Percentiles rank a stretch among this genome's conserved stretches.
phyloP scores from a whole-genome alignment of 2,329 filamentous ascomycete genomes.

The Aspergillus sp. region DNA sequence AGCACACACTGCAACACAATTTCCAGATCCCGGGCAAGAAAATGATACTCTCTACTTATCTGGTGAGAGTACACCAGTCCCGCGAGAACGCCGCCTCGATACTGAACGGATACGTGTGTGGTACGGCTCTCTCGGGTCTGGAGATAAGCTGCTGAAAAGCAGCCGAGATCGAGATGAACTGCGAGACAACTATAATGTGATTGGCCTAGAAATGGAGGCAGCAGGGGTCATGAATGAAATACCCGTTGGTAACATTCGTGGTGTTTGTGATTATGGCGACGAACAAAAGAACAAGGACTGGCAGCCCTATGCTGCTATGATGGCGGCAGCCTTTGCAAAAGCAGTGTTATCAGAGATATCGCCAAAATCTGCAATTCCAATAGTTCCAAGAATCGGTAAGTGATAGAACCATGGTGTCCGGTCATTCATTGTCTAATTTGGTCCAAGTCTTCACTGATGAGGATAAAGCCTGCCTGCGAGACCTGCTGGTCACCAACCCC shows the following conservation, averaged over 20 bases:
- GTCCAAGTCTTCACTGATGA: too few species aligned
- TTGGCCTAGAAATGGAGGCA: neutral
- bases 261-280: neutral
- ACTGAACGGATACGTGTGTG: neutral
- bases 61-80: neutral
- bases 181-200: neutral
- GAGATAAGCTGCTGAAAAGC: neutral
- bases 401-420: too few species aligned
- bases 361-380: neutral
- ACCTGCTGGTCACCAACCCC: too few species aligned
- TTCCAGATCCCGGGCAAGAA: slow-evolving; percentile 2
- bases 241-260: neutral
- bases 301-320: neutral
- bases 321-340: neutral
- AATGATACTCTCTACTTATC: neutral
- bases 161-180: neutral
- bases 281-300: neutral
- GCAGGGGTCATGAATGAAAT: neutral
- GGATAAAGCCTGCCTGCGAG: too few species aligned
- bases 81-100: neutral
- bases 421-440: too few species aligned
- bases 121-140: neutral
- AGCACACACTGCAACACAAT: too few species aligned
- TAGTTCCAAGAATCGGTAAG: too few species aligned
- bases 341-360: neutral